These are phyloP conservation scores for Populus ilicifolia DNA, from an alignment of 345 rosid species.

Conservation along the genomic window DNA sequence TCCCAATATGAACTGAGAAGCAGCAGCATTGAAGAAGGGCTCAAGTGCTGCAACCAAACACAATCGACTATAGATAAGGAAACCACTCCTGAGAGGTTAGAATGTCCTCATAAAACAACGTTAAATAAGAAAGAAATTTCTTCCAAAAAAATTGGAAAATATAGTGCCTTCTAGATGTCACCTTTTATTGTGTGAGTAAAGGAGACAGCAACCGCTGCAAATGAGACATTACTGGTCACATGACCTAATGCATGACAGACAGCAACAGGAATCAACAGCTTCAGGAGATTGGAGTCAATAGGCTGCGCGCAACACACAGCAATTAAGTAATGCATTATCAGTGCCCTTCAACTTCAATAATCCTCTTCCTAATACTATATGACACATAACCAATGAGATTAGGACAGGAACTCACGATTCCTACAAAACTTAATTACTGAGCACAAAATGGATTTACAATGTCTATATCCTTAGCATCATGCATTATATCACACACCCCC, in stretches of 20 bases:
- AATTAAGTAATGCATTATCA: neutral
- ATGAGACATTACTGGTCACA: constrained; percentile 87
- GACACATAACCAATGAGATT: neutral
- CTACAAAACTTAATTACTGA: neutral
- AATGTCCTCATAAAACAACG: neutral
- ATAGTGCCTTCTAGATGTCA: constrained; percentile 2
- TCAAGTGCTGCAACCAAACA: constrained; percentile 68
- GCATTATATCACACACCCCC: no score
- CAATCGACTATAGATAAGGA: neutral
- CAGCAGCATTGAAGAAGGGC: constrained; percentile 97
- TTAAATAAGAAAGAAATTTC: neutral
- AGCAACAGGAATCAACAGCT: constrained; percentile 85
- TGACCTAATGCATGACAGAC: constrained; percentile 93
- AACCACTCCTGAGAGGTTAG: neutral
- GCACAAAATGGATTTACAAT: no score
- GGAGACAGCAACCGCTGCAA: constrained; percentile 98
- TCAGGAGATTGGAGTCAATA: constrained; percentile 65
- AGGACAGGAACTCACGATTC: neutral
- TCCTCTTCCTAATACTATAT: neutral
- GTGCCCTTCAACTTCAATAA: neutral
- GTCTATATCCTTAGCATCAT: no score
- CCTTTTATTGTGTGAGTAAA: constrained; percentile 97
- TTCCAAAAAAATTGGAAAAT: neutral
- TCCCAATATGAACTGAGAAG: constrained; percentile 89
- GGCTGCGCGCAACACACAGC: constrained; percentile 50